phyloP scores from a whole-genome alignment of 148 eudicot genomes.

The Arbutus unedo region DNA sequence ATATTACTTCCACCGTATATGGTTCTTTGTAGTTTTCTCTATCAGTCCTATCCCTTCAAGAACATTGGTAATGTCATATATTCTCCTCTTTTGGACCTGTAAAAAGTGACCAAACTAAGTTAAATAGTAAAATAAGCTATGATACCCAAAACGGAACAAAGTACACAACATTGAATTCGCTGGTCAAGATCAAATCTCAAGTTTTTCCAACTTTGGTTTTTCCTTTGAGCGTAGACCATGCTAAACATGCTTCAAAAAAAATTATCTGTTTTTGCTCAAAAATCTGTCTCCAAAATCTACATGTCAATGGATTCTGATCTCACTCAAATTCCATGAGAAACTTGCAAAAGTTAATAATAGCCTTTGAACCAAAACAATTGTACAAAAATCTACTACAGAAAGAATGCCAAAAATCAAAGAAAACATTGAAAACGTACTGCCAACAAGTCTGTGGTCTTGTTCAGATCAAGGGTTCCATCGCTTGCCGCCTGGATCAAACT shows the following conservation, averaged over 20 bases:
- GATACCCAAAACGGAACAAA: neutral
- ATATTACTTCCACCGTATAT: conserved; percentile 45
- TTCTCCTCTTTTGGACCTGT: conserved; percentile 55
- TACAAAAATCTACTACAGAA: neutral
- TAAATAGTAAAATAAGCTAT: neutral
- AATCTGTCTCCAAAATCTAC: neutral
- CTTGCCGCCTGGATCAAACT: conserved; percentile 27
- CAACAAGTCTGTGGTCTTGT: conserved; percentile 33
- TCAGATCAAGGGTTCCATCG: conserved; percentile 48
- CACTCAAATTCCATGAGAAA: neutral
- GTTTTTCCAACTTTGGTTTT: neutral
- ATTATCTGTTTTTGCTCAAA: neutral
- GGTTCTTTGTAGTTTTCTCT: conserved; percentile 41
- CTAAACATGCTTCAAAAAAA: conserved; percentile 1
- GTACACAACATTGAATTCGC: neutral
- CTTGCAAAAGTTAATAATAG: neutral
- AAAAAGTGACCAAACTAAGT: neutral
- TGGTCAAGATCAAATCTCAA: neutral
- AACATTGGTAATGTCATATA: conserved; percentile 54
- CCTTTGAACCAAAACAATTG: neutral
- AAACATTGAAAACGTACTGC: conserved; percentile 25
- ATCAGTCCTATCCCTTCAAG: conserved; percentile 51
- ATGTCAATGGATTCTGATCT: neutral
- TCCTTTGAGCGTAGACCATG: neutral
- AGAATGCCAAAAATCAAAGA: neutral